Conservation (phyloP, 2,329 filamentous ascomycete species). For the Gaeumannomyces sp. region DNA sequence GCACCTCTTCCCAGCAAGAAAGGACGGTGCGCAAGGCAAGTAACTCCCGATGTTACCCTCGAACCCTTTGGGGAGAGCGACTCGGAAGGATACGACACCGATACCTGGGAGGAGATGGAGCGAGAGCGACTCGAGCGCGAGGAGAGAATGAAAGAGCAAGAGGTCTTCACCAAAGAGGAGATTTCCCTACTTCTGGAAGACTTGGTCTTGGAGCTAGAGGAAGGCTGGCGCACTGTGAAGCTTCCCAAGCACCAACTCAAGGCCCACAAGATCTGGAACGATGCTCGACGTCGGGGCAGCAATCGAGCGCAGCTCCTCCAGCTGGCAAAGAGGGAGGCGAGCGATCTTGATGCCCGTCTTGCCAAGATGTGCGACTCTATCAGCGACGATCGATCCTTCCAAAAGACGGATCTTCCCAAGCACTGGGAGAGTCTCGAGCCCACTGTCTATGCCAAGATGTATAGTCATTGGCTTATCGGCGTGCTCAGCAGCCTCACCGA, state of each 20-base stretch:
- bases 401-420: conserved; percentile 43
- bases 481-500: conserved; percentile 28
- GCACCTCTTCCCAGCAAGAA: neutral
- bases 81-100: conserved; percentile 31
- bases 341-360: conserved; percentile 44
- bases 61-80: conserved; percentile 47
- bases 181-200: conserved; percentile 30
- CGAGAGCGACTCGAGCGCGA: conserved; percentile 39
- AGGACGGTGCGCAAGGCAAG: neutral
- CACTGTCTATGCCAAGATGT: conserved; percentile 56
- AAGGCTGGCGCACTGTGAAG: conserved; percentile 53
- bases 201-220: conserved; percentile 46
- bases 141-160: conserved; percentile 20
- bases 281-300: conserved; percentile 39
- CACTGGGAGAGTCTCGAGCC: conserved; percentile 56
- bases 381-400: conserved; percentile 39
- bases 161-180: conserved; percentile 35
- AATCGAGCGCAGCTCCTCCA: conserved; percentile 36
- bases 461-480: conserved; percentile 43
- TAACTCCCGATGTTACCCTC: neutral
- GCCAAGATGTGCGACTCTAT: conserved; percentile 37
- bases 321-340: conserved; percentile 34
- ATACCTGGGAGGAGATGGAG: conserved; percentile 49
- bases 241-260: conserved; percentile 47
- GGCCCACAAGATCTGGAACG: conserved; percentile 56